Evolutionary conservation across 1,139 yeast genomes (phyloP).

Genomic region (Wickerhamomyces sp.): DNA sequence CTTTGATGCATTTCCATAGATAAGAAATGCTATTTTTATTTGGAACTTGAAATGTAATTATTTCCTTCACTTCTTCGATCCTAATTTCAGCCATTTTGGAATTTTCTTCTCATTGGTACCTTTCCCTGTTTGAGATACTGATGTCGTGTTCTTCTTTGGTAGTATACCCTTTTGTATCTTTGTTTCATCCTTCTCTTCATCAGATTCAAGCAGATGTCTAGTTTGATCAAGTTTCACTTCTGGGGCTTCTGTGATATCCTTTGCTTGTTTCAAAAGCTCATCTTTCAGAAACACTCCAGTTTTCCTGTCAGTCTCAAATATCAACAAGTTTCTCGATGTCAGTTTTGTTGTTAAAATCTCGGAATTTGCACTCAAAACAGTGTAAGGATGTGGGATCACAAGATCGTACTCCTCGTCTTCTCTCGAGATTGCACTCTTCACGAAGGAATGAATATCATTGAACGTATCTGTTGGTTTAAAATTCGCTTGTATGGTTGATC

Average conservation of each 20-base stretch:
- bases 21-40: no score
- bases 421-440: constrained; percentile 17
- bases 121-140: background rate
- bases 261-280: constrained; percentile 30
- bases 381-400: constrained; percentile 38
- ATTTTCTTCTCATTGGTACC: constrained; percentile 19
- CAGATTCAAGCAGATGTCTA: constrained; percentile 26
- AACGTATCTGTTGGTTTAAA: constrained; percentile 35
- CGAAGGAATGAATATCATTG: constrained; percentile 36
- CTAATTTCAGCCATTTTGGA: constrained; percentile 34
- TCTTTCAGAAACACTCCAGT: constrained; percentile 23
- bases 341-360: constrained; percentile 21
- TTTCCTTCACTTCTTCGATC: constrained; percentile 30
- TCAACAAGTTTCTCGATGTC: constrained; percentile 28
- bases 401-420: constrained; percentile 34
- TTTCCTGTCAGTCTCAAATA: constrained; percentile 21
- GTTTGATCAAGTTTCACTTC: constrained; percentile 32
- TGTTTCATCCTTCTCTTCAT: constrained; percentile 2
- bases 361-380: constrained; percentile 23
- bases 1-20: no score
- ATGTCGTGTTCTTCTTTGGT: constrained; percentile 9
- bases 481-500: constrained; percentile 42
- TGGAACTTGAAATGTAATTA: no score
- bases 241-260: constrained; percentile 34
- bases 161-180: constrained; percentile 16